phyloP scores from a whole-genome alignment of 1,284 basidiomycete genomes.

The Fomitopsis pinicola region DNA sequence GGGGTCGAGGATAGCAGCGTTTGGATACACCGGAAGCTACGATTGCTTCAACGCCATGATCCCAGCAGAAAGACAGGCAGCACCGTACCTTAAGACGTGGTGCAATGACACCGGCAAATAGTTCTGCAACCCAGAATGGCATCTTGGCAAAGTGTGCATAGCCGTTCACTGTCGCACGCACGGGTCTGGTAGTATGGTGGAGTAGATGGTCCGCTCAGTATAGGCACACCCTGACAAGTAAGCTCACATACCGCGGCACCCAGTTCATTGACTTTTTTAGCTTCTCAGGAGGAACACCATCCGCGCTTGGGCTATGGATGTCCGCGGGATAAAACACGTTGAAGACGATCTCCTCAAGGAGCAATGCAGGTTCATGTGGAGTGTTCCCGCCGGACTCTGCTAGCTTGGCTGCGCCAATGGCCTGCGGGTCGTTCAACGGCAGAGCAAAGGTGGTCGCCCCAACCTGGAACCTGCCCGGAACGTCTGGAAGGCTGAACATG shows the following conservation, averaged over 20 bases:
- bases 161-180: slow-evolving; percentile 38
- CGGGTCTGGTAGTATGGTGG: slow-evolving; percentile 18
- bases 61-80: too few relatives aligned
- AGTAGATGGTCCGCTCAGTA: background rate
- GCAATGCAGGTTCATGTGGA: slow-evolving; percentile 36
- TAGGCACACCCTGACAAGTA: background rate
- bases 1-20: slow-evolving; percentile 50
- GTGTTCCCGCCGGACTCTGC: slow-evolving; percentile 16
- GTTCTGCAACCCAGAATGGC: slow-evolving; percentile 43
- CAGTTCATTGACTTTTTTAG: slow-evolving; percentile 42
- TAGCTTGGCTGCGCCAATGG: slow-evolving; percentile 39
- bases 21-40: slow-evolving; percentile 54
- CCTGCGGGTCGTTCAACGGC: slow-evolving; percentile 32
- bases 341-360: slow-evolving; percentile 53
- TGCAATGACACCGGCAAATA: slow-evolving; percentile 46
- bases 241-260: slow-evolving; percentile 42
- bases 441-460: slow-evolving; percentile 50
- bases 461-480: slow-evolving; percentile 45
- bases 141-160: slow-evolving; percentile 42
- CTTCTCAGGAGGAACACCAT: slow-evolving; percentile 20
- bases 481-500: slow-evolving; percentile 40
- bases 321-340: slow-evolving; percentile 56
- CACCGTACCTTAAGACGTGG: slow-evolving; percentile 21
- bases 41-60: background rate
- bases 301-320: background rate